Evolutionary conservation across 805 yeast genomes (phyloP).

Genomic region (Barnettozyma californica): DNA sequence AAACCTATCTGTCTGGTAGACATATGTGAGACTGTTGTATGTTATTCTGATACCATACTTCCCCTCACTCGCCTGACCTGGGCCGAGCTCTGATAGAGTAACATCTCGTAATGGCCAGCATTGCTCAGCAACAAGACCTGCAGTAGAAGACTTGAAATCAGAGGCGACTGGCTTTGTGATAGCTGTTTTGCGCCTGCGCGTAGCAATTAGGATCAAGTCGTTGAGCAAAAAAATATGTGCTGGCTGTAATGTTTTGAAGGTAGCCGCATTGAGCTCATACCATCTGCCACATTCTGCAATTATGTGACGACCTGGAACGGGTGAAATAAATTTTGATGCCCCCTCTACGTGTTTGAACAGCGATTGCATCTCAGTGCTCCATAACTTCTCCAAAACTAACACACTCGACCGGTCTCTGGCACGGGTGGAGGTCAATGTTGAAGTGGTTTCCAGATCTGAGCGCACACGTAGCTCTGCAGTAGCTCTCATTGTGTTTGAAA

Average conservation of each 20-base stretch:
- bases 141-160: slow-evolving; percentile 24
- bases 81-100: slow-evolving; percentile 22
- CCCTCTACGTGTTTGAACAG: slow-evolving; percentile 84
- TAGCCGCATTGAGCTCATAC: slow-evolving; percentile 81
- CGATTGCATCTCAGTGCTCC: slow-evolving; percentile 69
- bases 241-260: slow-evolving; percentile 73
- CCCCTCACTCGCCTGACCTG: slow-evolving; percentile 6
- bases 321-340: slow-evolving; percentile 74
- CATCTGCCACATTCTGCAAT: slow-evolving; percentile 76
- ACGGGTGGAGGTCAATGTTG: slow-evolving; percentile 4
- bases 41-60: slow-evolving; percentile 41
- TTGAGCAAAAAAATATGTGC: slow-evolving; percentile 73
- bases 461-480: slow-evolving; percentile 55
- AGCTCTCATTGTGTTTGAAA: slow-evolving; percentile 53
- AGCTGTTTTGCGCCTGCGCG: slow-evolving; percentile 40
- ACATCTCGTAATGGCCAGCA: slow-evolving; percentile 75
- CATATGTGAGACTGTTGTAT: slow-evolving; percentile 43
- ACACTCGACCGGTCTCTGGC: slow-evolving; percentile 62
- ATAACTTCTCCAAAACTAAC: slow-evolving; percentile 67
- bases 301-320: slow-evolving; percentile 75
- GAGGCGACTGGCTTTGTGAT: slow-evolving; percentile 25
- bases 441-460: slow-evolving; percentile 33
- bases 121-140: slow-evolving; percentile 55
- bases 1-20: slow-evolving; percentile 55
- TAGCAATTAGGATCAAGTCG: slow-evolving; percentile 72